Evolutionary conservation across 495 filamentous ascomycete genomes (phyloP).

Genomic region (Penicillium cosmopolitanum): DNA sequence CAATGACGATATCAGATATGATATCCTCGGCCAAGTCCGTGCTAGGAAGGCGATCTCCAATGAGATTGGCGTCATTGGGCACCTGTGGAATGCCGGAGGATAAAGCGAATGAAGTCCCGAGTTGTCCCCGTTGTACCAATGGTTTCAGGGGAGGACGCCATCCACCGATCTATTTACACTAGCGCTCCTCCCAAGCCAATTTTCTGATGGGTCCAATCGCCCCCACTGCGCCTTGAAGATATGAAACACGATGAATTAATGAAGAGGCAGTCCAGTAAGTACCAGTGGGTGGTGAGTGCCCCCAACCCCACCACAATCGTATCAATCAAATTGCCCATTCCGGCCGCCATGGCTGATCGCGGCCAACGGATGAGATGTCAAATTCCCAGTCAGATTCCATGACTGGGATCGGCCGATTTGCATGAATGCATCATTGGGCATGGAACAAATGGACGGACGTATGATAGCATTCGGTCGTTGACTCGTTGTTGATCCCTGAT

Average conservation of each 20-base stretch:
- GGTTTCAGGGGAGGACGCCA: no score
- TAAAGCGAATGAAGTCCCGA: no score
- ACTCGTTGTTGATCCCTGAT: neutral
- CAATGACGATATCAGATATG: no score
- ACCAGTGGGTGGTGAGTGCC: neutral
- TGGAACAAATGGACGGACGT: neutral
- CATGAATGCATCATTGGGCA: slow-evolving; percentile 12
- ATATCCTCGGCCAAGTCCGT: no score
- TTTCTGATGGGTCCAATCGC: slow-evolving; percentile 24
- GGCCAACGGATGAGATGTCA: neutral
- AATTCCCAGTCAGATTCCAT: slow-evolving; percentile 1
- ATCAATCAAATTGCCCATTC: slow-evolving; percentile 5
- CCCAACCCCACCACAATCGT: neutral
- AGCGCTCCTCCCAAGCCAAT: slow-evolving; percentile 9
- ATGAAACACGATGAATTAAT: slow-evolving; percentile 17
- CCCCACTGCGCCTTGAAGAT: slow-evolving; percentile 12
- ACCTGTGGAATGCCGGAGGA: neutral
- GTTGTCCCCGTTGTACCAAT: no score
- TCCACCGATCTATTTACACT: slow-evolving; percentile 17
- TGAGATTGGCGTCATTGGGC: no score
- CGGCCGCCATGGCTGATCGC: slow-evolving; percentile 10
- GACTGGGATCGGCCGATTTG: neutral
- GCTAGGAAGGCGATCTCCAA: no score
- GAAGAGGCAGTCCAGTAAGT: no score
- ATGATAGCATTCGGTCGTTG: no score